Base-by-base conservation (phyloP, 345 rosid species). In the Brassica incana region DNA sequence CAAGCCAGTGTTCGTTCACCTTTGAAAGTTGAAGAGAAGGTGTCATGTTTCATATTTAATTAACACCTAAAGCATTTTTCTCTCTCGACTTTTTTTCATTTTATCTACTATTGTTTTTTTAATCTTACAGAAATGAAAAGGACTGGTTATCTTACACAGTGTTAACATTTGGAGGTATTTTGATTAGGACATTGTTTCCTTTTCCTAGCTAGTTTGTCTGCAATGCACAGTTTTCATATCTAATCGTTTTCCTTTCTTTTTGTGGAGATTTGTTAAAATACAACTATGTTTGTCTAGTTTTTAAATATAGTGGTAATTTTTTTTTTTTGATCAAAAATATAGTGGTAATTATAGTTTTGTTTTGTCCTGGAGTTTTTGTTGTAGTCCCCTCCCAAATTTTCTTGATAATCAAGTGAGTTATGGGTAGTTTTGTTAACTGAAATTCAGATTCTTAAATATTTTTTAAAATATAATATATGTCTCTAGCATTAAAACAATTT, bases 41-140 rank as follows among this genome's bases (percentile, higher is more conserved):
- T 43, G 45, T 30, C 52, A 29, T 45, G 6, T 71, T 54, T 54
- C n/a, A 0, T 66, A 72, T 60, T 74, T 67, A 61, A 60, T 79
- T 60, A 23, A 0, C 23, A n/a, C 9, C 52, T 65, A 65, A 27
- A 32, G 3, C 3, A 6, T 52, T 8, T 8, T 27, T 72, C 23
- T 35, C 45, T 18, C 48, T 8, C 59, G 18, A 33, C 12, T n/a
- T 72, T 9, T 35, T 35, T 30, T 18, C 35, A 20, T 8, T 50
- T 50, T 48, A 27, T 56, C 5, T 45, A 8, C 38, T 67, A 29
- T 35, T 35, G 38, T 36, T 35, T 35, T 15, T 65, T 16, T 18
- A 3, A 20, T 52, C n/a, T 20, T 48, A 50, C 12, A 40, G 12
- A 36, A 52, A 35, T 16, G 43, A 20, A 59, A 48, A 15, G 0